Evolutionary conservation across 768 basidiomycete species (phyloP), one percentile per base, ranked within the genome.

Genomic region (Cystoderma amianthinum): DNA sequence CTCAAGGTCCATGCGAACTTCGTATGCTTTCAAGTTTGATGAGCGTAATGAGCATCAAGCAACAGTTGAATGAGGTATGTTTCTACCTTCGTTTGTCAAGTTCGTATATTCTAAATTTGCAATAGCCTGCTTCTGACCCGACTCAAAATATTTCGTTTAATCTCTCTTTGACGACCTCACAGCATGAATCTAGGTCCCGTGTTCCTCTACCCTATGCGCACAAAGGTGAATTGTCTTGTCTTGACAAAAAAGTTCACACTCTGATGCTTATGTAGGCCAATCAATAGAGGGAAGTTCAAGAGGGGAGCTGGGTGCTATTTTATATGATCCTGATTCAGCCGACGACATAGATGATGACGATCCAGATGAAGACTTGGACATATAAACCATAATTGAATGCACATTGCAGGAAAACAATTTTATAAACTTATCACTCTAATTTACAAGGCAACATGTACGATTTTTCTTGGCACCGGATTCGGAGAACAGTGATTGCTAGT

Each of bases 271-370:
- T 28, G 41, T 39, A 75, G 73, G 69, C 6, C 64, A 66, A 52
- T 50, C 54, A 3, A 17, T 40, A 4, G 52, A 52, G 36, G 61
- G 47, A 23, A 47, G 46, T 32, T 28, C 49, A 32, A 46, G 45
- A 11, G 33, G 38, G n/a, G 38, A 49, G 4, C 50, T 58, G 19
- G 66, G 69, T 7, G 69, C 76, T 1, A 94, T 96, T 41, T 69
- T 83, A 45, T 96, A 95, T 48, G 89, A 93, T 50, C 91, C 93
- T 6, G 93, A 94, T 56, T 90, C 88, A 19, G 91, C 86, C 19
- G 93, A 96, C 54, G 93, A 96, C 49, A 76, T 94, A 38, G 93
- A 96, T 55, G 93, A 94, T 41, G 93, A 95, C 42, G 93, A 96
- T 66, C 93, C 93, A 16, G 93, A 96, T 50, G 93, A 95, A 56